A percentile compares a stretch with the other conserved stretches of the same genome.
Evolutionary conservation across 164 flowering plant genomes (phyloP).

Genomic region (Piper longum): DNA sequence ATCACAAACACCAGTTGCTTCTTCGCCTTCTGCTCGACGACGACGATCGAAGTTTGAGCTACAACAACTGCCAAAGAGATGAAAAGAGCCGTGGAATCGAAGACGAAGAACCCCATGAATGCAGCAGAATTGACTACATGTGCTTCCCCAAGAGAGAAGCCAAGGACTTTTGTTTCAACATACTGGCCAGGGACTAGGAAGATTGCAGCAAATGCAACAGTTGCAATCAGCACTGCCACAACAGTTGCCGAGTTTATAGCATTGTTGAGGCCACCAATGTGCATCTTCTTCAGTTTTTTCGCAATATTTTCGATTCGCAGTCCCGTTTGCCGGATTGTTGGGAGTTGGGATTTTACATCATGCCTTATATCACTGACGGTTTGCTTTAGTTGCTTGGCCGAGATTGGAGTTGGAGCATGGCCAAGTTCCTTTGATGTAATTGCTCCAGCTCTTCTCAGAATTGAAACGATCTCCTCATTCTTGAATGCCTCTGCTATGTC

Average conservation of each 20-base stretch:
- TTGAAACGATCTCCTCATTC: slow-evolving; percentile 30
- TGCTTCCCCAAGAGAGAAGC: slow-evolving; percentile 52
- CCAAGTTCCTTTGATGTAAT: slow-evolving; percentile 40
- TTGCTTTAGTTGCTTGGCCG: slow-evolving; percentile 81
- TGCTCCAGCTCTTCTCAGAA: slow-evolving; percentile 58
- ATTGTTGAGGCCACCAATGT: slow-evolving; percentile 80
- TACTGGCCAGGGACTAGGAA: slow-evolving; percentile 87
- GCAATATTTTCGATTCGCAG: slow-evolving; percentile 63
- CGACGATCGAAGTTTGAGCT: slow-evolving; percentile 88
- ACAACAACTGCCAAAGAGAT: slow-evolving; percentile 94
- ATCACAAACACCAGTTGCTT: slow-evolving; percentile 73
- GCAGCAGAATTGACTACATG: slow-evolving; percentile 47
- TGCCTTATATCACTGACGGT: slow-evolving; percentile 94
- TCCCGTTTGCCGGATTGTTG: slow-evolving; percentile 72
- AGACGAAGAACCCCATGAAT: slow-evolving; percentile 59
- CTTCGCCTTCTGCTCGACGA: slow-evolving; percentile 77
- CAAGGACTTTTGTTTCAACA: slow-evolving; percentile 23
- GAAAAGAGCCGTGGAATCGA: slow-evolving; percentile 70
- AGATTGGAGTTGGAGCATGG: slow-evolving; percentile 27
- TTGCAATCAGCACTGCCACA: slow-evolving; percentile 96
- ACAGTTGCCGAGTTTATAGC: slow-evolving; percentile 87
- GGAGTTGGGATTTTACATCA: slow-evolving; percentile 76
- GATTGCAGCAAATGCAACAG: slow-evolving; percentile 95
- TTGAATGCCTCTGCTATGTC: slow-evolving; percentile 63
- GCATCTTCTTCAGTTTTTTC: slow-evolving; percentile 70